Conservation (phyloP, 805 yeast genomes). For the Candida endomychidarum region DNA sequence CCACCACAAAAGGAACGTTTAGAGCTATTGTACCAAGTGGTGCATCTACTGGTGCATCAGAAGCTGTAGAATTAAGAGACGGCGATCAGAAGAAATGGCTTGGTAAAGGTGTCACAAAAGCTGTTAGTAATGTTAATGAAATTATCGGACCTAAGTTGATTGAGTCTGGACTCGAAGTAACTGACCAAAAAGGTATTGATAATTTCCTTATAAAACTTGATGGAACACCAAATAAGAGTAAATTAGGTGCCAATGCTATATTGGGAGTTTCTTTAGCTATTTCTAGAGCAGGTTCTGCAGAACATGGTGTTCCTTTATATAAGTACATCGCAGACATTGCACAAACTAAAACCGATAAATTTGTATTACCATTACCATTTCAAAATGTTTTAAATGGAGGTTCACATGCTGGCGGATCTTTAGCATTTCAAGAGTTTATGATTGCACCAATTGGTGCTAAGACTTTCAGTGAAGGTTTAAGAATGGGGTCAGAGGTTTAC, state of each 20-base stretch:
- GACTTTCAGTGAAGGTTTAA: constrained; percentile 90
- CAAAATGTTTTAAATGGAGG: constrained; percentile 99
- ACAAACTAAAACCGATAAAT: constrained; percentile 66
- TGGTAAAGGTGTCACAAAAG: constrained; percentile 98
- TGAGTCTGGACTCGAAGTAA: constrained; percentile 77
- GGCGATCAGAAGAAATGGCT: constrained; percentile 96
- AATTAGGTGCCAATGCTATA: constrained; percentile 98
- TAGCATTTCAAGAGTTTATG: constrained; percentile 99
- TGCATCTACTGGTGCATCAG: constrained; percentile 99
- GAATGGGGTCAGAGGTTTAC: constrained; percentile 98
- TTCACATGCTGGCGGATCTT: constrained; percentile 99
- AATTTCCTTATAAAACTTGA: constrained; percentile 82
- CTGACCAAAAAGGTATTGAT: constrained; percentile 84
- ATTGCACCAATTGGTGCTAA: constrained; percentile 93
- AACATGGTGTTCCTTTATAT: constrained; percentile 90
- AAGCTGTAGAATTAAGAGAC: constrained; percentile 98
- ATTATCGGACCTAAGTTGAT: constrained; percentile 92
- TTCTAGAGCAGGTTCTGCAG: constrained; percentile 98
- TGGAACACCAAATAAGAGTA: constrained; percentile 96
- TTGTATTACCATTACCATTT: constrained; percentile 98
- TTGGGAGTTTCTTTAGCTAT: constrained; percentile 97
- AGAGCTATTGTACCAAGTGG: constrained; percentile 99
- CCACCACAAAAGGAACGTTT: constrained; percentile 91
- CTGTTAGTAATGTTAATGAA: constrained; percentile 93
- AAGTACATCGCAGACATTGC: constrained; percentile 82